Evolutionary conservation across 1,139 yeast species (phyloP).

Genomic region (Geotrichum siamense): DNA sequence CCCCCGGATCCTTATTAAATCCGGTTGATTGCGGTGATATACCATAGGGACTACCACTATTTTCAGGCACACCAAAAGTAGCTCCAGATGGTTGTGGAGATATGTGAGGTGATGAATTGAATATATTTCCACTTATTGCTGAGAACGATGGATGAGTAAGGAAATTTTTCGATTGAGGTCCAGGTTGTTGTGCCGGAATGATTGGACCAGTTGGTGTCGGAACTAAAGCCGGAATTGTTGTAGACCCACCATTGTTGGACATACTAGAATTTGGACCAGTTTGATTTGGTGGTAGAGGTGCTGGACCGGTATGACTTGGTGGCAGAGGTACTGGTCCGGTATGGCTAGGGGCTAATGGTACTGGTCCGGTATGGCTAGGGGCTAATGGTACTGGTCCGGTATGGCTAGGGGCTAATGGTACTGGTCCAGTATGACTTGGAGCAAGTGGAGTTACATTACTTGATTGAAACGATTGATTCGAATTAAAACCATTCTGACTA

Average conservation of each 20-base stretch:
- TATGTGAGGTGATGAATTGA: constrained; percentile 1
- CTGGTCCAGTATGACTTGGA: constrained; percentile 15
- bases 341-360: constrained; percentile 9
- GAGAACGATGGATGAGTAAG: constrained; percentile 1
- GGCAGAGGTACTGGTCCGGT: constrained; percentile 12
- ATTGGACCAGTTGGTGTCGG: constrained; percentile 4
- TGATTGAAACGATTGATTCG: too few relatives aligned
- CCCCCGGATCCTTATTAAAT: not conserved
- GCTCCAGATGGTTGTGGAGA: constrained; percentile 17
- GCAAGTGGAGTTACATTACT: constrained; percentile 18
- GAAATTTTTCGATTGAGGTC: not conserved
- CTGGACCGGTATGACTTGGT: constrained; percentile 9
- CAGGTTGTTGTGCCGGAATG: constrained; percentile 12
- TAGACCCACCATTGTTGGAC: too few relatives aligned
- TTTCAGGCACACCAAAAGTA: constrained; percentile 2
- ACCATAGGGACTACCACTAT: constrained; percentile 5
- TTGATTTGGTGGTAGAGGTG: constrained; percentile 7
- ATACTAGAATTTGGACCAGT: constrained; percentile 8
- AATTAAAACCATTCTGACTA: not conserved
- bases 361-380: constrained; percentile 12
- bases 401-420: constrained; percentile 10
- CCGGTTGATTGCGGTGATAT: constrained; percentile 15
- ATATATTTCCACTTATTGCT: not conserved
- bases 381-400: constrained; percentile 10
- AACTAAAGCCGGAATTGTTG: constrained; percentile 4